A percentile compares a stretch with the other conserved stretches of the same genome.
These are phyloP conservation scores for Dipteronia sinensis DNA, from an alignment of 345 rosid species.

Conservation along the genomic window DNA sequence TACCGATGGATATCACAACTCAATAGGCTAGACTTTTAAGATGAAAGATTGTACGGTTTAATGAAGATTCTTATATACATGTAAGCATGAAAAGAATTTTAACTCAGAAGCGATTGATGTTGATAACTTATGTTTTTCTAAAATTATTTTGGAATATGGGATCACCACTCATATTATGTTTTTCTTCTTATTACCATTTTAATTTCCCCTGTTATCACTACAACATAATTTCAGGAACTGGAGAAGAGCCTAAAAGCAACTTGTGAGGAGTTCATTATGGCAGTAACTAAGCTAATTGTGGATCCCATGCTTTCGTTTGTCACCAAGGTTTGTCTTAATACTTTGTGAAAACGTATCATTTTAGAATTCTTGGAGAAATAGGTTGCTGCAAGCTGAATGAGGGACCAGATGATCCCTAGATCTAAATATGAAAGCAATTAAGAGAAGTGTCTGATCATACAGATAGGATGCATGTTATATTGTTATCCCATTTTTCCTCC, in stretches of 20 bases:
- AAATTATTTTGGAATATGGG: not conserved
- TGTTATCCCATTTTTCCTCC: not conserved
- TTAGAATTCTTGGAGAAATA: slow-evolving; percentile 1
- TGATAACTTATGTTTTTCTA: not conserved
- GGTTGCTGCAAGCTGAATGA: slow-evolving; percentile 8
- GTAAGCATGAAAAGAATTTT: not conserved
- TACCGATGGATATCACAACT: too few species aligned
- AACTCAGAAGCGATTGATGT: not conserved
- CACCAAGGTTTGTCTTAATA: slow-evolving; percentile 65
- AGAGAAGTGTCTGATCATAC: not conserved
- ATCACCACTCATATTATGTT: not conserved
- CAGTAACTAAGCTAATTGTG: slow-evolving; percentile 89
- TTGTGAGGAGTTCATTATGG: slow-evolving; percentile 98
- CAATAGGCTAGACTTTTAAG: too few species aligned
- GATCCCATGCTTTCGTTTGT: slow-evolving; percentile 99
- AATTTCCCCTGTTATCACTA: not conserved
- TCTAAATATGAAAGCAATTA: not conserved
- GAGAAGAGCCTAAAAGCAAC: slow-evolving; percentile 95
- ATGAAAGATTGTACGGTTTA: too few species aligned
- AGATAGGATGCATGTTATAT: not conserved
- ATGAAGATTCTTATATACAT: too few species aligned
- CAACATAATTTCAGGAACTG: slow-evolving; percentile 61
- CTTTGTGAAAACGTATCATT: not conserved
- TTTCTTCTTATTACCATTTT: not conserved
- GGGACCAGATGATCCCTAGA: not conserved